phyloP scores from a whole-genome alignment of 1,284 basidiomycete genomes.

The Testicularia cyperi region DNA sequence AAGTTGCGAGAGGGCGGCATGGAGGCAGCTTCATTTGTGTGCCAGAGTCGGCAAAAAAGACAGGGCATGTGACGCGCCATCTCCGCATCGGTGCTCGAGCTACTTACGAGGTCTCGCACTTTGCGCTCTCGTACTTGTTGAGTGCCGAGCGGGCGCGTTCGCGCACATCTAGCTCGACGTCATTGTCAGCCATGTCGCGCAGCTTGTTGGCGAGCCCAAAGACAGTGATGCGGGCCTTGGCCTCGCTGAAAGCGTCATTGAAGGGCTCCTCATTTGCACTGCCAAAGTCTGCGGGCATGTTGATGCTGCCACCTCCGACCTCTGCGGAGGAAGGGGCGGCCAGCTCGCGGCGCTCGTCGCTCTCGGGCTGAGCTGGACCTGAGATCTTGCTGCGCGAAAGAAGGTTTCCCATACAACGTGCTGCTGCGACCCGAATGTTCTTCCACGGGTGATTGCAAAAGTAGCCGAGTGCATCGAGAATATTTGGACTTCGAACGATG shows the following conservation, averaged over 20 bases:
- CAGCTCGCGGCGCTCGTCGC: no score
- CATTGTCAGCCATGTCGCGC: slow-evolving; percentile 16
- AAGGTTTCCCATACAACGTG: slow-evolving; percentile 28
- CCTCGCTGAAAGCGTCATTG: slow-evolving; percentile 10
- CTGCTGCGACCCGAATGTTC: slow-evolving; percentile 27
- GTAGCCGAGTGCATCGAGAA: slow-evolving; percentile 45
- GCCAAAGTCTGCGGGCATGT: not conserved
- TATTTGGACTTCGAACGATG: slow-evolving; percentile 37
- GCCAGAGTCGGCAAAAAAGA: no score
- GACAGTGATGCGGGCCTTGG: slow-evolving; percentile 12
- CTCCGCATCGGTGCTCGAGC: no score
- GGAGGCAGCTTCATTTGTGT: not conserved
- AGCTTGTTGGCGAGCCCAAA: slow-evolving; percentile 32
- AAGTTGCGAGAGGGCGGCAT: not conserved
- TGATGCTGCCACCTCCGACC: no score
- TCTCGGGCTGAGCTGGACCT: no score
- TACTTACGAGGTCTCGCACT: no score
- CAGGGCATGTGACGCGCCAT: no score
- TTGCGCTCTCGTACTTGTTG: slow-evolving; percentile 17
- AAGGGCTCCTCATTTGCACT: not conserved
- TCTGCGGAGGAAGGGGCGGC: no score
- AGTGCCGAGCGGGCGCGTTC: slow-evolving; percentile 31
- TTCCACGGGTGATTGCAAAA: slow-evolving; percentile 43
- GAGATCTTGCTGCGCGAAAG: slow-evolving; percentile 7
- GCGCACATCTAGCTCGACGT: slow-evolving; percentile 31